Evolutionary conservation across 164 flowering plant species (phyloP).

Genomic region (Berberis thunbergii): DNA sequence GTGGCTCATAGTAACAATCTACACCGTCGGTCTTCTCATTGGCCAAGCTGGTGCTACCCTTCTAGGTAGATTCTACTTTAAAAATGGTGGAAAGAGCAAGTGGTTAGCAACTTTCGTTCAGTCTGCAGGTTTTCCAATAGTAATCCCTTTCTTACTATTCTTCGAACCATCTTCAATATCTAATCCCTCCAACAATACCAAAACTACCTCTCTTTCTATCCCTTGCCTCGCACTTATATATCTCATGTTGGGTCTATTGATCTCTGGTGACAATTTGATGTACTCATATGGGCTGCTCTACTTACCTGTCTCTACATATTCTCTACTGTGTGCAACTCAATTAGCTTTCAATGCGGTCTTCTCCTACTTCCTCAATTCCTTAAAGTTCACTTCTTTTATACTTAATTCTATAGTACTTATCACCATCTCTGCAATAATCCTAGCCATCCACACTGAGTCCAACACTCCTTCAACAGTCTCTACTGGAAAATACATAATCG

Average conservation of each 20-base stretch:
- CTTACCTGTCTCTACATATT: conserved; percentile 33
- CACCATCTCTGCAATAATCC: conserved; percentile 22
- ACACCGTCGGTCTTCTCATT: conserved; percentile 20
- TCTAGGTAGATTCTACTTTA: conserved; percentile 33
- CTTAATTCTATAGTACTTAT: conserved; percentile 28
- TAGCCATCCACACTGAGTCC: conserved; percentile 13
- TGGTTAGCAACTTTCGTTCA: conserved; percentile 49
- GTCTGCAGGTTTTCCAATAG: conserved; percentile 32
- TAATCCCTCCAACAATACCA: not conserved
- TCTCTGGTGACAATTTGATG: conserved; percentile 25
- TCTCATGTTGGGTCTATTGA: conserved; percentile 19
- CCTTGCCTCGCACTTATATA: conserved; percentile 10
- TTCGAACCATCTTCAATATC: conserved; percentile 8
- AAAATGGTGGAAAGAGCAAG: conserved; percentile 40
- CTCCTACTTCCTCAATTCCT: conserved; percentile 28
- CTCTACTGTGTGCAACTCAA: conserved; percentile 28
- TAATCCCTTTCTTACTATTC: conserved; percentile 16
- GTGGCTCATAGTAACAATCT: conserved; percentile 26
- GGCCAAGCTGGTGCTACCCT: conserved; percentile 37
- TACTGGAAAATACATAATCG: conserved; percentile 14
- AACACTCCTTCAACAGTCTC: conserved; percentile 11
- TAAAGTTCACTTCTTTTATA: conserved; percentile 25
- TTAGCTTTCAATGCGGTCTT: conserved; percentile 27
- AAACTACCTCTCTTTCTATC: not conserved
- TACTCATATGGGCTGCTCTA: conserved; percentile 25